These are phyloP conservation scores for Geosmithia putterillii DNA, from an alignment of 2,329 filamentous ascomycete species.

Conservation along the genomic window DNA sequence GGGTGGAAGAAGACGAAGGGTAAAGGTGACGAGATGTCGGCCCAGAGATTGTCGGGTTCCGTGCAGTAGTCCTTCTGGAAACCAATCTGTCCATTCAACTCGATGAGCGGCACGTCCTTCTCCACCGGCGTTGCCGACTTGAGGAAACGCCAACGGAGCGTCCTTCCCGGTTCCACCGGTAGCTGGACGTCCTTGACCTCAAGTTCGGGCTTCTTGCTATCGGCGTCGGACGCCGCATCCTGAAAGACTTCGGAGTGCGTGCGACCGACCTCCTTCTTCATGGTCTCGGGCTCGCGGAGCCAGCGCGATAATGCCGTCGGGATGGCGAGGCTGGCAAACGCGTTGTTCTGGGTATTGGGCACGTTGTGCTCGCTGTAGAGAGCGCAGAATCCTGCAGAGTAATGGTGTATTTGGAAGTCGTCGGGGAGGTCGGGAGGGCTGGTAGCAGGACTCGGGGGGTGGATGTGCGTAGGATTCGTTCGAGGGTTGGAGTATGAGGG, in stretches of 20 bases:
- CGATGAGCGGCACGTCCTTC: conserved; percentile 45
- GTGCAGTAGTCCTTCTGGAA: conserved; percentile 62
- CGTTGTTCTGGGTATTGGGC: conserved; percentile 56
- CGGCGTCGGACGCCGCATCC: conserved; percentile 27
- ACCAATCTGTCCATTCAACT: conserved; percentile 69
- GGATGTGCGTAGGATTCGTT: conserved; percentile 38
- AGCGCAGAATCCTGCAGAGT: conserved; percentile 63
- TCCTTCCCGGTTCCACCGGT: conserved; percentile 15
- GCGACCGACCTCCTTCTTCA: conserved; percentile 56
- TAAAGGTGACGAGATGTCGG: conserved; percentile 48
- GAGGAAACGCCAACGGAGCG: conserved; percentile 59
- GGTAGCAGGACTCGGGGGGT: conserved; percentile 61
- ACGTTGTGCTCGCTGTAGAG: conserved; percentile 55
- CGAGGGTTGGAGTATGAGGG: conserved; percentile 53
- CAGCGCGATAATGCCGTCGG: conserved; percentile 66
- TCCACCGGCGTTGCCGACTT: conserved; percentile 36
- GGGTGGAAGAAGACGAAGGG: conserved; percentile 85
- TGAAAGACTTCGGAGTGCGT: conserved; percentile 58
- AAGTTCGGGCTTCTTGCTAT: conserved; percentile 28
- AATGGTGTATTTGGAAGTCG: conserved; percentile 53
- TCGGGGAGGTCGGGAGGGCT: conserved; percentile 55
- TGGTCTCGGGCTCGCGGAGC: conserved; percentile 60
- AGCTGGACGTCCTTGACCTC: conserved; percentile 36
- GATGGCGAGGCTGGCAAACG: conserved; percentile 63
- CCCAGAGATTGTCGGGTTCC: conserved; percentile 54